Evolutionary conservation across 2,329 filamentous ascomycete genomes (phyloP), one percentile per base, ranked within the genome.

Genomic region (Aurifilum marmelostoma): DNA sequence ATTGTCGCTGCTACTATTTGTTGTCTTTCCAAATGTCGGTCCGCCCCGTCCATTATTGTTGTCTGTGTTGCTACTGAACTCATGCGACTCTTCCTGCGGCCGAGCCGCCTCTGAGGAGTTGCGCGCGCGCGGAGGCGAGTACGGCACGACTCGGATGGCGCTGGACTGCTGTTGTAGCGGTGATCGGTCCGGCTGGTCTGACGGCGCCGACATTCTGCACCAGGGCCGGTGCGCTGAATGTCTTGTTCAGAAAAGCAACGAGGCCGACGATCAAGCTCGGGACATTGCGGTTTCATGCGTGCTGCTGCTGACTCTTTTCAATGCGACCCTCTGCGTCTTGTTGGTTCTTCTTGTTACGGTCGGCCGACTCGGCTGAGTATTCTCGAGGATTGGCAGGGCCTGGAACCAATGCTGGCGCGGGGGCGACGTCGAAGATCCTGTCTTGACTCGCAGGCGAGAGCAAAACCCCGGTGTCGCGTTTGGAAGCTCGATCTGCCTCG

Each of bases 121-220:
- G 39, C 24, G 78, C n/a, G 50, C 76, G 63, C 80, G 79, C 9
- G 83, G 82, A 59, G 83, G 83, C 29, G 83, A 81, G 72, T 85
- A 84, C 27, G 83, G 83, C 63, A 85, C 83, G 67, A 85, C 73
- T 63, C 83, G 83, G 73, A 85, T 85, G 69, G 79, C 56, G 79
- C 76, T 54, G 75, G 75, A 73, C 80, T 83, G 73, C 74, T 82
- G 79, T 71, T 80, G 77, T 67, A 81, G 76, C 52, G 81, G 80
- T 72, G 73, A 72, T 68, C 72, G 76, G 73, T 73, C 76, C 74
- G 74, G 73, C 73, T 73, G 77, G 69, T 69, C 71, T 63, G 69
- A 66, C 52, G 73, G 74, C 66, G 72, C 73, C 69, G 74, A 74
- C 74, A 75, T 75, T 69, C 72, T 75, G 68, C 56, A 68, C 67